Base-by-base conservation (phyloP, 257 asterid genomes). In the Eustoma russellianum region DNA sequence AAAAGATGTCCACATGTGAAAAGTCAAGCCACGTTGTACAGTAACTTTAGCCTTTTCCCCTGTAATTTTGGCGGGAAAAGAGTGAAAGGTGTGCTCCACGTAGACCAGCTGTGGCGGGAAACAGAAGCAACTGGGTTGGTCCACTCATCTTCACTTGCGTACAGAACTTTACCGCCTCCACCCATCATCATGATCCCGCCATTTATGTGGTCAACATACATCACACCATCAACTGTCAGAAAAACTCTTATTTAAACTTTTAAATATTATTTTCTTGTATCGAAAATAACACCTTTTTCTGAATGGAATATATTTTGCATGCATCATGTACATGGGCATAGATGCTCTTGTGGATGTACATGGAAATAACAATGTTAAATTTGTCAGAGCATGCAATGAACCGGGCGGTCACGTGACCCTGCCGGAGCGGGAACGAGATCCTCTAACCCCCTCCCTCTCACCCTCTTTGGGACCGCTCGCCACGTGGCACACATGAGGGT, bases 101-200 rank as follows among this genome's bases (percentile, higher is more conserved):
- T 51, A 18, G 52, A 46, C 68, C 30, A 49, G 13, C 55, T 53
- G 14, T 70, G 80, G 78, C 79, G 83, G 83, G 75, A 71, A 76
- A 59, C 11, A 2, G 64, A 78, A 71, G 79, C 81, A 68, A 68
- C 64, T 7, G 53, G 30, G 30, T 5, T 16, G 63, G 71, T 52
- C 80, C 80, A 74, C 77, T 59, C 53, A 59, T 56, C 67, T n/a
- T 33, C 15, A 16, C 56, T 68, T 59, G 44, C 75, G 75, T 65
- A 64, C 45, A 54, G 64, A 65, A 73, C 61, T 69, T 74, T 61
- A 41, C 65, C 59, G 35, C 56, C 41, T 6, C 28, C 19, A 6
- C 13, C 28, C 44, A 19, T 13, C 19, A 18, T 34, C 30, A 24
- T 24, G 30, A 2, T 24, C 30, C 40, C 15, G 11, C 45, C 34